These are phyloP conservation scores for Fusarium continuum DNA, from an alignment of 2,329 filamentous ascomycete genomes.

Conservation along the genomic window DNA sequence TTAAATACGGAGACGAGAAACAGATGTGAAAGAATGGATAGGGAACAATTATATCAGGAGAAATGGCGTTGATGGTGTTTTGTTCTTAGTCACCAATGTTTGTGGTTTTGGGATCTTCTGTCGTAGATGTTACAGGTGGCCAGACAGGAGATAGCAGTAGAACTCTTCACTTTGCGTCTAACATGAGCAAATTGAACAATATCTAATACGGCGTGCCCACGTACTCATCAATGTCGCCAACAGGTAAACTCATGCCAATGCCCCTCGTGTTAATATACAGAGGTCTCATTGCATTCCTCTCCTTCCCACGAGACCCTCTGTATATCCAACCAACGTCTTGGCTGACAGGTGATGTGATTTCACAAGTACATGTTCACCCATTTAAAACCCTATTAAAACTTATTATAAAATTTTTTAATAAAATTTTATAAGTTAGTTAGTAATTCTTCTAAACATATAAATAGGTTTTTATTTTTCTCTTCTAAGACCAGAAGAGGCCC, in stretches of 20 bases:
- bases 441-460: too few species aligned
- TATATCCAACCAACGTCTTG: too few species aligned
- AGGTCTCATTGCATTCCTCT: not conserved
- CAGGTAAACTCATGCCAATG: too few species aligned
- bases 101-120: not conserved
- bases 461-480: too few species aligned
- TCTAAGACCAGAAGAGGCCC: too few species aligned
- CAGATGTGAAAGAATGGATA: conserved; percentile 1
- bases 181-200: conserved; percentile 8
- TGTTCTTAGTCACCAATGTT: conserved; percentile 4
- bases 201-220: not conserved
- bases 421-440: too few species aligned
- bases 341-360: too few species aligned
- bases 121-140: not conserved
- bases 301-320: not conserved
- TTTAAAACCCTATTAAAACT: too few species aligned
- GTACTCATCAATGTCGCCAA: not conserved
- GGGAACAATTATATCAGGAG: conserved; percentile 15
- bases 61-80: conserved; percentile 37
- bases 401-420: too few species aligned
- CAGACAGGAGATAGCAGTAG: conserved; percentile 25
- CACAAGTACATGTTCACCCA: too few species aligned
- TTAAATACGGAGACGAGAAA: not conserved
- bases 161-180: conserved; percentile 19
- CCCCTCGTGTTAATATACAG: too few species aligned